Base-by-base conservation (phyloP, 2,329 filamentous ascomycete species). In the Xenosphaeropsis pyriputrescens region DNA sequence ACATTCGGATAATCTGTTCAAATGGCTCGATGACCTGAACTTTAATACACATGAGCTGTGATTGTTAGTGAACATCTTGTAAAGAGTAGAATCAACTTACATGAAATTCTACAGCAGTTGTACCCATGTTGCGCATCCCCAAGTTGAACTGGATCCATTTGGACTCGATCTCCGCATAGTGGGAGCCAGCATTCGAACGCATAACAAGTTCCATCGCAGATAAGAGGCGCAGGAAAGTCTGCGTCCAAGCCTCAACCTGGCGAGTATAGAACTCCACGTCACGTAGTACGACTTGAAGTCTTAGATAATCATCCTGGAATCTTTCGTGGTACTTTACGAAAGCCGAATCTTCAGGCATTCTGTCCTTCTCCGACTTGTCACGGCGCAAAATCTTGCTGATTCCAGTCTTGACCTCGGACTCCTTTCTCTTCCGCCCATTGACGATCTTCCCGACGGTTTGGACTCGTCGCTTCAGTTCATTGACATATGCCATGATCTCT, bases 141-240 rank as follows among this genome's bases (percentile, higher is more conserved):
- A 86, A 76, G 47, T 86, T 89, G 59, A 94, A 91, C 43, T 80
- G 83, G 36, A 86, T 82, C 85, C 89, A 96, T 56, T 93, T 93
- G 64, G 82, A 88, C 59, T 95, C 88, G 31, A 93, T 65, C 56
- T 96, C 88, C 1, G 85, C 78, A 54, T 85, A 76, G 55, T 85
- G 77, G 41, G 71, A 75, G 36, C 80, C 82, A 11, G 79, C 78
- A 32, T 72, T 77, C 57, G 93, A 79, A 30, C 75, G 77, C 60
- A 93, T 83, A 45, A 88, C 80, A 1, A 82, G 71, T 56, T 94
- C 85, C 55, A 95, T 83, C 1, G 83, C 84, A 2, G 76, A 75
- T 19, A 89, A 71, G 45, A 89, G 82, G 42, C 84, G 78, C 35
- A 86, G 71, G 49, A 93, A 86, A 46, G 84, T 79, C 41, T 81